Conservation (phyloP, 2,329 filamentous ascomycete species). For the Raffaelea ambrosiae region DNA sequence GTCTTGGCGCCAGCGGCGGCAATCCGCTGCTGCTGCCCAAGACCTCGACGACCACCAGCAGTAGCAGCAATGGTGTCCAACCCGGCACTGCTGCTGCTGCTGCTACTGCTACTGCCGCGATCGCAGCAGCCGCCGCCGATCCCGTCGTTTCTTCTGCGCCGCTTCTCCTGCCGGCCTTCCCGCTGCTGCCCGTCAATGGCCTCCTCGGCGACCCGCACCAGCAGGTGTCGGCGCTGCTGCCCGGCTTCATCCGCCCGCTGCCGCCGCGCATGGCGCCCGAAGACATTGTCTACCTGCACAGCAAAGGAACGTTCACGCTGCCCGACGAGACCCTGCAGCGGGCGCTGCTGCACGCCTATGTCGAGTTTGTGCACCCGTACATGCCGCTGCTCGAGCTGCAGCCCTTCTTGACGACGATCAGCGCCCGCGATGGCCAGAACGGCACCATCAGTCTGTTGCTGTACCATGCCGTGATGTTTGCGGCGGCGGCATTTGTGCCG, state of each 20-base stretch:
- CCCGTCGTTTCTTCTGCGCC: neutral
- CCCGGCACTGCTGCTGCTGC: no score
- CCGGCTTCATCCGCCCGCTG: slow-evolving; percentile 68
- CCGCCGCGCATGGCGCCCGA: slow-evolving; percentile 69
- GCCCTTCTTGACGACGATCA: slow-evolving; percentile 51
- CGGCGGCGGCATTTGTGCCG: slow-evolving; percentile 80
- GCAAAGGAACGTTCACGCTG: slow-evolving; percentile 76
- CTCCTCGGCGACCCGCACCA: slow-evolving; percentile 18
- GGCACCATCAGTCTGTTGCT: slow-evolving; percentile 75
- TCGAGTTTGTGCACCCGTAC: slow-evolving; percentile 87
- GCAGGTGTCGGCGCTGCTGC: slow-evolving; percentile 36
- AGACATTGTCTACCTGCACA: slow-evolving; percentile 73
- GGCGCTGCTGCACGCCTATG: slow-evolving; percentile 71
- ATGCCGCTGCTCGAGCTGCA: slow-evolving; percentile 78
- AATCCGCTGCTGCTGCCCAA: slow-evolving; percentile 9
- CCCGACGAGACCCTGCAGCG: slow-evolving; percentile 64
- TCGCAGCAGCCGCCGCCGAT: no score
- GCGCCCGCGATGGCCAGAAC: slow-evolving; percentile 57
- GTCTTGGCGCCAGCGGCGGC: slow-evolving; percentile 1
- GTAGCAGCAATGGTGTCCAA: neutral
- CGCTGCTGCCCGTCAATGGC: slow-evolving; percentile 13
- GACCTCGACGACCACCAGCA: neutral
- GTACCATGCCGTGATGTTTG: slow-evolving; percentile 94
- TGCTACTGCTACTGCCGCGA: no score
- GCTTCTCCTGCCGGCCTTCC: slow-evolving; percentile 9